phyloP scores from a whole-genome alignment of 345 rosid species.

The Salix arbutifolia region DNA sequence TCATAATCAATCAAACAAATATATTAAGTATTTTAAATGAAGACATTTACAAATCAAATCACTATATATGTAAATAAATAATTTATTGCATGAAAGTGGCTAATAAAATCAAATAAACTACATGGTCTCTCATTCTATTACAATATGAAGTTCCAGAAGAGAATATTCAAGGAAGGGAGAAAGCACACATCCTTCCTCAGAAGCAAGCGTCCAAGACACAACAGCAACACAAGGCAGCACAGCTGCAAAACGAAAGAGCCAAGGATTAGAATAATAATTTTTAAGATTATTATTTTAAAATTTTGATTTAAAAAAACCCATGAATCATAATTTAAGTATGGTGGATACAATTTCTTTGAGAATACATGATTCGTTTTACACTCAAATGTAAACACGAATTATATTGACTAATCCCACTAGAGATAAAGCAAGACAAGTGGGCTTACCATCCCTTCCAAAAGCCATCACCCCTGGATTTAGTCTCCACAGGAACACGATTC shows the following conservation, averaged over 20 bases:
- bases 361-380: too few species aligned
- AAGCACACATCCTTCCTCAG: conserved; percentile 16
- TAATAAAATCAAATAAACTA: not conserved
- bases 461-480: conserved; percentile 63
- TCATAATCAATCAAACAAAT: too few species aligned
- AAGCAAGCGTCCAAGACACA: conserved; percentile 62
- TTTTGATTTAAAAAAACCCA: too few species aligned
- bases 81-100: not conserved
- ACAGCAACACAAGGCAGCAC: conserved; percentile 73
- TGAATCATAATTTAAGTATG: not conserved
- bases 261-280: not conserved
- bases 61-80: not conserved
- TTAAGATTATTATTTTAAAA: too few species aligned
- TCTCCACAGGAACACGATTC: conserved; percentile 30
- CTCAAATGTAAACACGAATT: too few species aligned
- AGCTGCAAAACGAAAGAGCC: conserved; percentile 32
- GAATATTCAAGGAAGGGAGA: not conserved
- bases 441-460: conserved; percentile 75
- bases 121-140: not conserved
- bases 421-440: not conserved
- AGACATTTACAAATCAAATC: not conserved
- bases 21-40: too few species aligned
- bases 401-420: too few species aligned
- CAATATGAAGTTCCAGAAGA: not conserved
- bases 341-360: too few species aligned